Base-by-base conservation (phyloP, 2,329 filamentous ascomycete genomes). In the Incumbomyces delicatus region DNA sequence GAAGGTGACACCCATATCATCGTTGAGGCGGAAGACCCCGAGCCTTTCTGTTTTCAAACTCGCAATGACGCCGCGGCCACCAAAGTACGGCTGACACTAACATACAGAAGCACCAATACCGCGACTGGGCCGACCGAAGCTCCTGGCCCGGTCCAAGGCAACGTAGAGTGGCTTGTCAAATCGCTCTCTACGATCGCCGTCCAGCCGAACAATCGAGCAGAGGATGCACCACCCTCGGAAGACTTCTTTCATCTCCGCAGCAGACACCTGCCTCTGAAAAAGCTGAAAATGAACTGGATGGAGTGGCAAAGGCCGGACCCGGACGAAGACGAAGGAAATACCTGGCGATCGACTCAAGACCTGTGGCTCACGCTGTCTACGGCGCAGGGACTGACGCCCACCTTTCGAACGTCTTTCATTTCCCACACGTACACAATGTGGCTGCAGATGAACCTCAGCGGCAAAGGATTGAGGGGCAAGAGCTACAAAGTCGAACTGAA, bases 401-500 rank as follows among this genome's bases (percentile, higher is more conserved):
- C 44, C 3, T 46, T 46, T 17, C 22, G 29, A n/a, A 46, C 44
- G 33, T 46, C 44, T 3, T 46, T 33, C 30, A 18, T 46, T 29
- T 40, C 44, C 7, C 44, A 46, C 16, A 20, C 30, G 11, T 46
- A 46, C 36, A 32, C 44, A 3, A 46, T 46, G 29, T 41, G 37
- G 27, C 22, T 46, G 7, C 20, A 29, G 36, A 40, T 46, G 16
- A 22, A 20, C n/a, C 35, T 40, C 13, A 38, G 33, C 5, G 42
- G 42, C 34, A 45, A 45, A 18, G 34, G 42, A 13, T 12, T 45
- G 14, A 45, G 38, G 17, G 42, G 42, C 8, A 45, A 18, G 14
- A 38, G 17, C 22, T 45, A 37, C 34, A 46, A 46, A 11, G 44
- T 46, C 13, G 44, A 46, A 18, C 29, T 46, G n/a, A 46, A 40